Evolutionary conservation across 2,329 filamentous ascomycete genomes (phyloP).

Genomic region (Phialophora tarda): DNA sequence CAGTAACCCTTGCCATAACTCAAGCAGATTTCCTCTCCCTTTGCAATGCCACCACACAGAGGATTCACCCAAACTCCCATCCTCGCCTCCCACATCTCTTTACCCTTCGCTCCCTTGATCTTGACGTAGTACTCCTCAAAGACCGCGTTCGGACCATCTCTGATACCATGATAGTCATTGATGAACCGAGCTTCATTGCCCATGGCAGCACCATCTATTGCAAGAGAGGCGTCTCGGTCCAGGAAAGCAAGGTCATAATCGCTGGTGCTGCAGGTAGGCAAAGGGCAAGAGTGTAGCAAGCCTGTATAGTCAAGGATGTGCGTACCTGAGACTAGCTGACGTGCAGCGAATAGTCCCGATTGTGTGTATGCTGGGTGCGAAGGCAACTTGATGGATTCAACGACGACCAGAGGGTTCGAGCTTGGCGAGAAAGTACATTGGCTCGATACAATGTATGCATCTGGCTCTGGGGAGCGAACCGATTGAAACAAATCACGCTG

Average conservation of each 20-base stretch:
- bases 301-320: slow-evolving; percentile 60
- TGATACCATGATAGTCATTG: slow-evolving; percentile 60
- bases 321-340: slow-evolving; percentile 52
- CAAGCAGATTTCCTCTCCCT: slow-evolving; percentile 59
- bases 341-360: slow-evolving; percentile 51
- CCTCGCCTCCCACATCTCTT: slow-evolving; percentile 46
- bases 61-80: slow-evolving; percentile 59
- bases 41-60: slow-evolving; percentile 50
- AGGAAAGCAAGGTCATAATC: slow-evolving; percentile 58
- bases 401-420: slow-evolving; percentile 34
- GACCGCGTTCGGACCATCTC: slow-evolving; percentile 45
- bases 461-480: background rate
- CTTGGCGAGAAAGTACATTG: slow-evolving; percentile 6
- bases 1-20: slow-evolving; percentile 61
- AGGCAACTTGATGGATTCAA: slow-evolving; percentile 48
- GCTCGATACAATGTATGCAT: background rate
- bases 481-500: background rate
- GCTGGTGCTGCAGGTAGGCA: slow-evolving; percentile 47
- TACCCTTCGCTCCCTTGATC: slow-evolving; percentile 41
- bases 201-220: slow-evolving; percentile 55
- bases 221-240: slow-evolving; percentile 56
- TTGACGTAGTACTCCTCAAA: slow-evolving; percentile 51
- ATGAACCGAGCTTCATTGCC: slow-evolving; percentile 61
- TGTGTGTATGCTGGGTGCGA: slow-evolving; percentile 57
- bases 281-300: slow-evolving; percentile 48